These are phyloP conservation scores for Pugionium cornutum DNA, from an alignment of 345 rosid genomes.

Conservation along the genomic window DNA sequence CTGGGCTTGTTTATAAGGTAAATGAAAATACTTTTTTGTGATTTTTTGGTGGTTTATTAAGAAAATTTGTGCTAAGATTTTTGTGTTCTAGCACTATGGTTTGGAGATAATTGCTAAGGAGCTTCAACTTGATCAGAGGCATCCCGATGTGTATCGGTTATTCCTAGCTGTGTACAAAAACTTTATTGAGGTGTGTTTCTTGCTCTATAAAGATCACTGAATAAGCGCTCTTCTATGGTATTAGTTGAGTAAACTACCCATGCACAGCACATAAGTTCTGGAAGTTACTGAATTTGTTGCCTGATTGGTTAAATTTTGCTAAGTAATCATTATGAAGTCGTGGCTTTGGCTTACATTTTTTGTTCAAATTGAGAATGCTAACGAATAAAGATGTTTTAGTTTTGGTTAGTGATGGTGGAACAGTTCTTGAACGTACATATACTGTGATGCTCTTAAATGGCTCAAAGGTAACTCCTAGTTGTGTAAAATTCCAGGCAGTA, in stretches of 20 bases:
- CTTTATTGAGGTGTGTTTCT: slow-evolving; percentile 70
- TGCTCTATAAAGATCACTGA: not conserved
- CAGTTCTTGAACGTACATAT: not conserved
- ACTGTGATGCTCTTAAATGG: not conserved
- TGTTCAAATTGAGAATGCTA: not conserved
- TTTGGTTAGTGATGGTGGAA: slow-evolving; percentile 12
- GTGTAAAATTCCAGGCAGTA: slow-evolving; percentile 51
- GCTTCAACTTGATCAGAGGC: slow-evolving; percentile 65
- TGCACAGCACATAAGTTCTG: not conserved
- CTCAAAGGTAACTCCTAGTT: not conserved
- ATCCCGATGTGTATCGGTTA: slow-evolving; percentile 63
- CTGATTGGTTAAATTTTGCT: not conserved
- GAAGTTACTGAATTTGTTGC: slow-evolving; percentile 7
- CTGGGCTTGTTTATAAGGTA: slow-evolving; percentile 87
- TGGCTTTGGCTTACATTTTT: not conserved
- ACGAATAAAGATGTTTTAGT: not conserved
- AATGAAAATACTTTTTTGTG: slow-evolving; percentile 10
- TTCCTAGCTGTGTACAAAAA: slow-evolving; percentile 74
- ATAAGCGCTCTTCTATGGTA: not conserved
- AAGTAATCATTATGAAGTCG: not conserved
- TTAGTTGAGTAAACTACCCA: not conserved
- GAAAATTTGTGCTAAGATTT: not conserved
- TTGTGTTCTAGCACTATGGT: slow-evolving; percentile 61
- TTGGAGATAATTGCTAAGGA: slow-evolving; percentile 79
- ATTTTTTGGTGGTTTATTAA: not conserved